Conservation (phyloP, 768 basidiomycete species). For the Amanita pseudoporphyria region DNA sequence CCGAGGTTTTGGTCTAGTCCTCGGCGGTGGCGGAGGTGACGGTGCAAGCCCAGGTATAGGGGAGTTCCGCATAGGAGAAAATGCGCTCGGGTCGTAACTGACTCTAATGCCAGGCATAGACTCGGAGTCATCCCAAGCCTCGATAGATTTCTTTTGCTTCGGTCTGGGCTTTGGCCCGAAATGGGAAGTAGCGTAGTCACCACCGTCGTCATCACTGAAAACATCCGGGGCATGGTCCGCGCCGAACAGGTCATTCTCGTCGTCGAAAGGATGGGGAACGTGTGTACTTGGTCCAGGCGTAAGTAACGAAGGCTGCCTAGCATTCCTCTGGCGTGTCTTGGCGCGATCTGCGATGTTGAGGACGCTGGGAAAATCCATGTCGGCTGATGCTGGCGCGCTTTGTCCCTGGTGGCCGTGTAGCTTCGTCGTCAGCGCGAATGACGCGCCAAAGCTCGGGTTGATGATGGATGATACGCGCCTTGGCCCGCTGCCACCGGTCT, state of each 20-base stretch:
- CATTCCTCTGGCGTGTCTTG: constrained; percentile 40
- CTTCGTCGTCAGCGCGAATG: not conserved
- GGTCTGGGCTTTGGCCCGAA: constrained; percentile 21
- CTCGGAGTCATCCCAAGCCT: constrained; percentile 7
- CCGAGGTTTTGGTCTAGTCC: constrained; percentile 7
- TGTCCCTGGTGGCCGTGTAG: not conserved
- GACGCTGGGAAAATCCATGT: constrained; percentile 13
- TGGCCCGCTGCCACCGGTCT: not conserved
- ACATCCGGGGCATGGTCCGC: constrained; percentile 18
- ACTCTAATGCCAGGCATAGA: constrained; percentile 12
- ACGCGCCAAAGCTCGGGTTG: not conserved
- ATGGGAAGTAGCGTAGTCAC: constrained; percentile 19
- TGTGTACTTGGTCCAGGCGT: constrained; percentile 1
- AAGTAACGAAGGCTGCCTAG: constrained; percentile 12
- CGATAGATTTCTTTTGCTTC: constrained; percentile 13
- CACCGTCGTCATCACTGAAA: constrained; percentile 20
- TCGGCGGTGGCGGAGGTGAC: not conserved
- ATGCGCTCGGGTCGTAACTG: constrained; percentile 6
- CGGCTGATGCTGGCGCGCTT: not conserved
- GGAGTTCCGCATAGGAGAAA: not conserved
- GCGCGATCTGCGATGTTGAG: constrained; percentile 47
- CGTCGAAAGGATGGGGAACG: constrained; percentile 9
- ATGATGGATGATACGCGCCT: not conserved
- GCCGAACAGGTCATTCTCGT: constrained; percentile 31
- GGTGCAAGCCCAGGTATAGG: not conserved